Conservation (phyloP, 495 filamentous ascomycete genomes). For the Neurospora sp. region DNA sequence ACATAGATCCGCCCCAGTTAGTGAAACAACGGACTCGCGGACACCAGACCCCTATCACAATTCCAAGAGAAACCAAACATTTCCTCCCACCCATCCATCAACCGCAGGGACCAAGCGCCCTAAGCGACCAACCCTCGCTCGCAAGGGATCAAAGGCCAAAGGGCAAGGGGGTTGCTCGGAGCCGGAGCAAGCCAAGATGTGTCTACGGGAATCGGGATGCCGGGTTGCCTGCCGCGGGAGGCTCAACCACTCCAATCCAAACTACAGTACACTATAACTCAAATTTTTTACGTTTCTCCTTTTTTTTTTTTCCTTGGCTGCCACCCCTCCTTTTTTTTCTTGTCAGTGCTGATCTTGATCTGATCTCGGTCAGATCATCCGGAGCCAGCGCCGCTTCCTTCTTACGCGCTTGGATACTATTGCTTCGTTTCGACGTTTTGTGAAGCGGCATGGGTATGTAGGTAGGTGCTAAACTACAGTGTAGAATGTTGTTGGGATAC, state of each 20-base stretch:
- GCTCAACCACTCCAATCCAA: background rate
- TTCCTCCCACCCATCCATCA: background rate
- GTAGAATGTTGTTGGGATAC: background rate
- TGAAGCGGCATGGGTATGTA: background rate
- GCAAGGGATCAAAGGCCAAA: background rate
- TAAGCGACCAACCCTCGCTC: background rate
- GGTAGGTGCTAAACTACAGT: background rate
- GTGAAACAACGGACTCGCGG: background rate
- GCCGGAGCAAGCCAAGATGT: background rate
- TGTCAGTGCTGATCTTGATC: background rate
- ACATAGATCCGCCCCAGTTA: background rate
- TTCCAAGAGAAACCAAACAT: background rate
- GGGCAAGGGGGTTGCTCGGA: background rate
- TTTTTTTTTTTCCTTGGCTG: background rate
- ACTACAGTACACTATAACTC: background rate
- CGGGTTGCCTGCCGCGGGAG: background rate
- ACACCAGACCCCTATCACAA: background rate
- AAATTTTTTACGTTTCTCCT: background rate
- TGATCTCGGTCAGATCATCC: background rate
- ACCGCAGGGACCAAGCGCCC: background rate
- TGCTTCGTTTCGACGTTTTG: background rate
- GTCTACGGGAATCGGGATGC: background rate
- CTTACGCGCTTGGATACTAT: background rate
- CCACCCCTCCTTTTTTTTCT: background rate
- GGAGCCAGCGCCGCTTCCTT: background rate